These are phyloP conservation scores for Coemansia sp. DNA, from an alignment of 192 early-diverging fungal genomes.

Conservation along the genomic window DNA sequence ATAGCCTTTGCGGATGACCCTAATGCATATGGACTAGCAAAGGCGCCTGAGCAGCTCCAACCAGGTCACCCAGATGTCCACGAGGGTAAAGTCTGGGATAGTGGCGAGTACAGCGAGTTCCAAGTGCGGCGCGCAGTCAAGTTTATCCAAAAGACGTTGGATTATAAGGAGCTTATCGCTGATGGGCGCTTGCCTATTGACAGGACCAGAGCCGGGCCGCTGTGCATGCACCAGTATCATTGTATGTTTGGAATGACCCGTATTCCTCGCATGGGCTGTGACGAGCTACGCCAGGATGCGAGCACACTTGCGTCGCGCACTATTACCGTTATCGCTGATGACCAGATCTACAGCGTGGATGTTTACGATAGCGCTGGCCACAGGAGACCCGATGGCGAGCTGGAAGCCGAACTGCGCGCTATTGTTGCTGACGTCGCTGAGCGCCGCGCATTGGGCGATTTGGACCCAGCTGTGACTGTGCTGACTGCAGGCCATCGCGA, in stretches of 20 bases:
- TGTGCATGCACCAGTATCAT: constrained; percentile 89
- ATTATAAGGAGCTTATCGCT: constrained; percentile 77
- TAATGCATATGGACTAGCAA: constrained; percentile 54
- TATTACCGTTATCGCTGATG: constrained; percentile 69
- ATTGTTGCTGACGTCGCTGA: constrained; percentile 60
- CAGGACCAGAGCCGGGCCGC: constrained; percentile 64
- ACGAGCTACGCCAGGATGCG: constrained; percentile 58
- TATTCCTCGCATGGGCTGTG: constrained; percentile 76
- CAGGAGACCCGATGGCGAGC: constrained; percentile 62
- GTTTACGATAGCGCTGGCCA: constrained; percentile 62
- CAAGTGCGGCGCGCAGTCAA: constrained; percentile 84
- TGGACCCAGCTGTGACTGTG: constrained; percentile 64
- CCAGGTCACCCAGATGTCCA: background rate
- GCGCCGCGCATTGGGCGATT: constrained; percentile 21
- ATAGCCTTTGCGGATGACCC: constrained; percentile 69
- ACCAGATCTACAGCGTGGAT: constrained; percentile 79
- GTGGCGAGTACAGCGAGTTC: constrained; percentile 66
- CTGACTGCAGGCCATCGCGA: constrained; percentile 84
- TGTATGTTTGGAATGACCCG: constrained; percentile 79
- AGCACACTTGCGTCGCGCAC: constrained; percentile 32
- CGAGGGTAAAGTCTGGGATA: constrained; percentile 19
- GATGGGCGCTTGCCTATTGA: constrained; percentile 63
- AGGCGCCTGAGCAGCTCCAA: constrained; percentile 24
- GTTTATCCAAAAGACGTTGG: constrained; percentile 63
- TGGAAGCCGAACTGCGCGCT: constrained; percentile 71